A percentile compares a stretch with the other conserved stretches of the same genome.
Conservation (phyloP, 352 stramenopile species). For the Globisporangium abappressorium region DNA sequence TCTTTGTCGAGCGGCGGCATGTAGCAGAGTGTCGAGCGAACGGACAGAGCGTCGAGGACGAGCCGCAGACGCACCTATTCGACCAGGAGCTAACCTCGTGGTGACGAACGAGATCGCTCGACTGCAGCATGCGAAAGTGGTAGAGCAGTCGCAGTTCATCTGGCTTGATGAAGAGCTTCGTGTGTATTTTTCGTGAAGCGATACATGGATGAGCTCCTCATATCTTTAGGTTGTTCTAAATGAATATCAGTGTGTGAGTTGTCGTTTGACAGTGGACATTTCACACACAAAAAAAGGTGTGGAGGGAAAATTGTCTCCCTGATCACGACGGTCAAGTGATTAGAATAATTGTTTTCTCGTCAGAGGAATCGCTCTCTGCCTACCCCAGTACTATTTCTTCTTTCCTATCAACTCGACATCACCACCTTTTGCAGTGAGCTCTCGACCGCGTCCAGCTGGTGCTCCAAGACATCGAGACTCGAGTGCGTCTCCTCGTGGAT, state of each 20-base stretch:
- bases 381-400: neutral
- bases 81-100: conserved; percentile 19
- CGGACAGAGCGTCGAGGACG: neutral
- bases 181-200: too few species aligned
- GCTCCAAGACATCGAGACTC: conserved; percentile 5
- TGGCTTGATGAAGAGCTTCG: conserved; percentile 19
- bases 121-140: neutral
- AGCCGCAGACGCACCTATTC: conserved; percentile 27
- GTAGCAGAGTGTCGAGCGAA: conserved; percentile 28
- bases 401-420: neutral
- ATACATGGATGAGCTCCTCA: too few species aligned
- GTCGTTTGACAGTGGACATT: neutral
- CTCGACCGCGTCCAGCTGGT: conserved; percentile 7
- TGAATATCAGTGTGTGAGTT: neutral
- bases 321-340: neutral
- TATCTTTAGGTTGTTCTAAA: too few species aligned
- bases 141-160: conserved; percentile 12
- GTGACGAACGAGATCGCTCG: conserved; percentile 12
- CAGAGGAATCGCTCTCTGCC: neutral
- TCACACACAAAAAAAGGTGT: neutral
- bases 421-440: neutral
- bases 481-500: conserved; percentile 6
- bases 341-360: neutral
- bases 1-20: conserved; percentile 37
- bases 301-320: neutral